Evolutionary conservation across 2,329 filamentous ascomycete genomes (phyloP).

Genomic region (Penicillium sp.): DNA sequence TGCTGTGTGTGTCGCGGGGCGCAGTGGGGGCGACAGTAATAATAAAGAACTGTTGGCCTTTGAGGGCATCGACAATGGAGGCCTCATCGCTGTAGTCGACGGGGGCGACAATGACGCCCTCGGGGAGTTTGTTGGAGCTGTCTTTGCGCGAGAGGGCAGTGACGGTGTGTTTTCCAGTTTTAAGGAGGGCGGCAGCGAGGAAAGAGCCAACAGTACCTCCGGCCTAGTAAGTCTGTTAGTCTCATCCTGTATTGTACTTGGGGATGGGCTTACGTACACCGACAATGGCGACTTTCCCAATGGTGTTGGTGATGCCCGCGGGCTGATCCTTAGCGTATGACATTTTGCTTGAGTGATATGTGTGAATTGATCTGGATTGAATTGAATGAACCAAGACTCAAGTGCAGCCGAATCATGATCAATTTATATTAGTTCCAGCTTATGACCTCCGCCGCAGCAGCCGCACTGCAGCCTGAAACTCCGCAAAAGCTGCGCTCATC

Average conservation of each 20-base stretch:
- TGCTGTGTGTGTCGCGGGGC: slow-evolving; percentile 40
- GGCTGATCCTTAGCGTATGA: slow-evolving; percentile 21
- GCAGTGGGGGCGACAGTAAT: slow-evolving; percentile 46
- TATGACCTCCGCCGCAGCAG: not conserved
- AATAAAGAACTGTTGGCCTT: slow-evolving; percentile 50
- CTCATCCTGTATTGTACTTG: not conserved
- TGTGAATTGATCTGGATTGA: not conserved
- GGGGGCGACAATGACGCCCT: slow-evolving; percentile 35
- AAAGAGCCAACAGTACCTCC: slow-evolving; percentile 28
- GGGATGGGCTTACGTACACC: slow-evolving; percentile 23
- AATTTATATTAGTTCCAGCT: not conserved
- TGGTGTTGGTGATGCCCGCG: slow-evolving; percentile 25
- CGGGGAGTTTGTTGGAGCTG: slow-evolving; percentile 38
- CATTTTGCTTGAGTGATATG: slow-evolving; percentile 9
- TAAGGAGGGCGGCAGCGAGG: slow-evolving; percentile 33
- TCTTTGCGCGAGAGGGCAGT: slow-evolving; percentile 45
- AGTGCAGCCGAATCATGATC: not conserved
- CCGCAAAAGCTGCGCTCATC: not conserved
- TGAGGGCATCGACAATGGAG: slow-evolving; percentile 44
- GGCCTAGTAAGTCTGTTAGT: slow-evolving; percentile 23
- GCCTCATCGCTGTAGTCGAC: slow-evolving; percentile 45
- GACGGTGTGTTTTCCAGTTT: slow-evolving; percentile 44
- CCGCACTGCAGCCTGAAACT: not conserved
- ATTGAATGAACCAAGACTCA: not conserved
- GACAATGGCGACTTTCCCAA: slow-evolving; percentile 35